phyloP scores from a whole-genome alignment of 78 protist genomes.

The Acrasis kona region DNA sequence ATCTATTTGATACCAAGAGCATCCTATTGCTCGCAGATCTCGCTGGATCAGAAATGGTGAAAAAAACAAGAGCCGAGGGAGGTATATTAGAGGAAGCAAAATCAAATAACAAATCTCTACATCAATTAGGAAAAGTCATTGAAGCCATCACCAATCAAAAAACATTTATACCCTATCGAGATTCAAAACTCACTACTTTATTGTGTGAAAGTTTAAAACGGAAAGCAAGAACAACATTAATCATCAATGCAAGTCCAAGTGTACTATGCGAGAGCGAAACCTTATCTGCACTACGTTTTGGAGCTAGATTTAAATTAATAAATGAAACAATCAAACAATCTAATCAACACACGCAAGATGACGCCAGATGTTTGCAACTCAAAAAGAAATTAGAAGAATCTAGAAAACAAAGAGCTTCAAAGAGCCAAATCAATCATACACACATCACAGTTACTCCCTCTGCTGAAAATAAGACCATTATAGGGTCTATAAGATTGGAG shows the following conservation, averaged over 20 bases:
- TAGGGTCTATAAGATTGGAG: too few species aligned
- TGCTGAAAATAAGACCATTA: too few species aligned
- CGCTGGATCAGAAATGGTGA: conserved; percentile 46
- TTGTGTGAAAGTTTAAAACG: conserved; percentile 60
- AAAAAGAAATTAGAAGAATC: too few species aligned
- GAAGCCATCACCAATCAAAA: conserved; percentile 16
- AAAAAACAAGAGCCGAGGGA: conserved; percentile 22
- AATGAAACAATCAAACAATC: neutral
- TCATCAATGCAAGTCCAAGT: conserved; percentile 17
- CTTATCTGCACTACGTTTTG: conserved; percentile 58
- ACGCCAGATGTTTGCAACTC: too few species aligned
- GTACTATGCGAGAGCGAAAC: conserved; percentile 59
- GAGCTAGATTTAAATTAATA: conserved; percentile 69
- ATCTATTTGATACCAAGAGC: too few species aligned
- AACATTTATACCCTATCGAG: conserved; percentile 56
- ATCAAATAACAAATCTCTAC: conserved; percentile 58
- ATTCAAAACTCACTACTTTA: conserved; percentile 56
- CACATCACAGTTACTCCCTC: too few species aligned
- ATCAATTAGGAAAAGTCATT: conserved; percentile 46
- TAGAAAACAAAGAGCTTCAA: too few species aligned
- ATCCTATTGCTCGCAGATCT: conserved; percentile 67
- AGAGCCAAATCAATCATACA: too few species aligned
- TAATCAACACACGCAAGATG: neutral
- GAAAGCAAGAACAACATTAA: conserved; percentile 51
- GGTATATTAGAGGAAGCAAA: conserved; percentile 24